Evolutionary conservation across 176 grass and related monocot species (phyloP).

Genomic region (Areca catechu): DNA sequence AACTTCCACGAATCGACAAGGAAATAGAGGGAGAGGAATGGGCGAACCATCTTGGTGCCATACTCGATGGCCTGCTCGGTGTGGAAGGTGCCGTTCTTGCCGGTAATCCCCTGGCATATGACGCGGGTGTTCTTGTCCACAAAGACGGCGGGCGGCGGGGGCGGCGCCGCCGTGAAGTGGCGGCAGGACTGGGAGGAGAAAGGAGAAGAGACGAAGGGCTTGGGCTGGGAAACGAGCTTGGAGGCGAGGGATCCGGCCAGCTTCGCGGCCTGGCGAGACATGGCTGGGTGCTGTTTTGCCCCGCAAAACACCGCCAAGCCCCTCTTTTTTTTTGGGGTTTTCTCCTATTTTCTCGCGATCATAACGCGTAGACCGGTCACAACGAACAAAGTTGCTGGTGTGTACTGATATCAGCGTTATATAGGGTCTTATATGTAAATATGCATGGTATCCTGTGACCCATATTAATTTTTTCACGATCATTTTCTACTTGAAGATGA

Average conservation of each 20-base stretch:
- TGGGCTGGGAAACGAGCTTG: conserved; percentile 19
- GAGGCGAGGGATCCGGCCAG: conserved; percentile 57
- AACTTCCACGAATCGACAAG: background rate
- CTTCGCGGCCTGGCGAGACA: conserved; percentile 65
- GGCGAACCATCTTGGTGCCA: conserved; percentile 82
- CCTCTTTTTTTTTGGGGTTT: too few relatives aligned
- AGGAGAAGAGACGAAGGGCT: background rate
- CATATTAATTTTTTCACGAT: too few relatives aligned
- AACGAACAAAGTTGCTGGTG: too few relatives aligned
- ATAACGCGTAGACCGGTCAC: too few relatives aligned
- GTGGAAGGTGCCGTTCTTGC: conserved; percentile 99
- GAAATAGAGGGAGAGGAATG: background rate
- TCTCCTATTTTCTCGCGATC: too few relatives aligned
- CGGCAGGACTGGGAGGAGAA: conserved; percentile 28
- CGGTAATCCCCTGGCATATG: conserved; percentile 99
- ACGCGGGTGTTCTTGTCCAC: conserved; percentile 99
- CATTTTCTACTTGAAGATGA: too few relatives aligned
- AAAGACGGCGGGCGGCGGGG: conserved; percentile 75
- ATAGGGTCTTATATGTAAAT: too few relatives aligned
- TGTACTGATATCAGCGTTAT: too few relatives aligned
- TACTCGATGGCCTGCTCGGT: conserved; percentile 99
- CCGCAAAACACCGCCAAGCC: too few relatives aligned
- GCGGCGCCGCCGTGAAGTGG: conserved; percentile 54
- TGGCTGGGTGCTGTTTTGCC: conserved; percentile 1
- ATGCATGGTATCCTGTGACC: too few relatives aligned